Evolutionary conservation across 805 yeast genomes (phyloP), one percentile per base, ranked within the genome.

Genomic region (Metschnikowia drakensbergensis): DNA sequence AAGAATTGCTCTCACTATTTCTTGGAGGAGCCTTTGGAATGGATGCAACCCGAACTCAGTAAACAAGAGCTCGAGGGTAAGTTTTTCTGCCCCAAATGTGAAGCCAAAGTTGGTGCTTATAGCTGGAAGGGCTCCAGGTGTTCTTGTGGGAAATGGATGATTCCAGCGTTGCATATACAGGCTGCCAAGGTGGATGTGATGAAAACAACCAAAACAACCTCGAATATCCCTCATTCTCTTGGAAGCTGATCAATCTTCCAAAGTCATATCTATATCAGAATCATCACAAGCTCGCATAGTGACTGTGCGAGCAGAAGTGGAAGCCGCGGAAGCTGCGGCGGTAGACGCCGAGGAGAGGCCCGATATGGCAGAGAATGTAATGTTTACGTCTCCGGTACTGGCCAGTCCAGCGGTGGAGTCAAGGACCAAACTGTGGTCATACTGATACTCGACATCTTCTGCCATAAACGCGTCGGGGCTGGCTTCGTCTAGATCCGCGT

Each of bases 81-180:
- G 60, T 81, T 94, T 38, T 64, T 69, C 8, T 94, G 99, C 65
- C 94, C 94, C 2, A 85, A 84, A 60, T 94, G 99, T 70, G 71
- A 72, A 4, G 74, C 86, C 11, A 94, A 92, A 68, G 80, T 94
- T 2, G 99, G 99, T 10, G 90, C 88, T 0, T 94, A 90, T 64
- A 81, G 84, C 53, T 94, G 99, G 99, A 87, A 84, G 59, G 99
- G 99, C 0, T 82, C 92, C 1, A 72, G 96, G 58, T 94, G 99
- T 65, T 82, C 94, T 49, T 94, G 99, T 66, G 97, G 97, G 2
- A 82, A 81, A 58, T 94, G 99, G 99, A 84, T 92, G 75, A 79
- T 88, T 7, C 99, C 99, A 0, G 95, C 96, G 1, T 77, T 94
- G 51, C 88, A 87, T 63, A 66, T 94, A 47, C 90, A 84, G 64